Percentiles rank a stretch among this genome's conserved stretches.
These are phyloP conservation scores for Fusarium coicis DNA, from an alignment of 2,329 filamentous ascomycete genomes.

Conservation along the genomic window DNA sequence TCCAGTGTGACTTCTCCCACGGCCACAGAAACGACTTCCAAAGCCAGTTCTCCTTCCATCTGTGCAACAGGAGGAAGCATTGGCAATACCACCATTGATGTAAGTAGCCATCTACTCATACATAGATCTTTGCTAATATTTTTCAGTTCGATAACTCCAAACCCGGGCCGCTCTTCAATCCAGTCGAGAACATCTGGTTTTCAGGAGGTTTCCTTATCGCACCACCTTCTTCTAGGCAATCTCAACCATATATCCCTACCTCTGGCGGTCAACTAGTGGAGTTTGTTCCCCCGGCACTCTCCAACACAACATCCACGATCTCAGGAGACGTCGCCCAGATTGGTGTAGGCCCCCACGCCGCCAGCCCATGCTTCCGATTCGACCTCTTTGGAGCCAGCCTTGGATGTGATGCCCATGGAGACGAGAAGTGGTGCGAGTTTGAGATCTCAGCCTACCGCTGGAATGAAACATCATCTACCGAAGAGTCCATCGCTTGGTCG, in stretches of 20 bases:
- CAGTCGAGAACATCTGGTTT: conserved; percentile 54
- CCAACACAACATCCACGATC: conserved; percentile 38
- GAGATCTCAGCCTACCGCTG: conserved; percentile 55
- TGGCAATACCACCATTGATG: conserved; percentile 53
- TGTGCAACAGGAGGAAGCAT: conserved; percentile 48
- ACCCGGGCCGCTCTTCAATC: conserved; percentile 54
- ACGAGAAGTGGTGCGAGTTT: conserved; percentile 54
- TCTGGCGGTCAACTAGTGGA: conserved; percentile 55
- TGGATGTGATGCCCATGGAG: conserved; percentile 51
- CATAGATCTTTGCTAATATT: conserved; percentile 20
- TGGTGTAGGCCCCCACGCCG: conserved; percentile 52
- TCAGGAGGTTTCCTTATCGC: conserved; percentile 55
- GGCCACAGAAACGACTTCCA: conserved; percentile 7
- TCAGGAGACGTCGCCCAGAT: conserved; percentile 53
- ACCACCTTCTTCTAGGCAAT: conserved; percentile 48
- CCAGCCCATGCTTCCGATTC: conserved; percentile 53
- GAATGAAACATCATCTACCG: conserved; percentile 46
- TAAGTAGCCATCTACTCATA: conserved; percentile 39
- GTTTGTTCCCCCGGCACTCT: conserved; percentile 52
- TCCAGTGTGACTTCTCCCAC: conserved; percentile 10
- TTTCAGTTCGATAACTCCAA: conserved; percentile 51
- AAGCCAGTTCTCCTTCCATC: conserved; percentile 32
- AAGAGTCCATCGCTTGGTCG: conserved; percentile 54
- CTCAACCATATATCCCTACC: conserved; percentile 50
- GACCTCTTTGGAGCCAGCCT: conserved; percentile 53